Evolutionary conservation across 2,329 filamentous ascomycete genomes (phyloP).

Genomic region (Cercospora sp.): DNA sequence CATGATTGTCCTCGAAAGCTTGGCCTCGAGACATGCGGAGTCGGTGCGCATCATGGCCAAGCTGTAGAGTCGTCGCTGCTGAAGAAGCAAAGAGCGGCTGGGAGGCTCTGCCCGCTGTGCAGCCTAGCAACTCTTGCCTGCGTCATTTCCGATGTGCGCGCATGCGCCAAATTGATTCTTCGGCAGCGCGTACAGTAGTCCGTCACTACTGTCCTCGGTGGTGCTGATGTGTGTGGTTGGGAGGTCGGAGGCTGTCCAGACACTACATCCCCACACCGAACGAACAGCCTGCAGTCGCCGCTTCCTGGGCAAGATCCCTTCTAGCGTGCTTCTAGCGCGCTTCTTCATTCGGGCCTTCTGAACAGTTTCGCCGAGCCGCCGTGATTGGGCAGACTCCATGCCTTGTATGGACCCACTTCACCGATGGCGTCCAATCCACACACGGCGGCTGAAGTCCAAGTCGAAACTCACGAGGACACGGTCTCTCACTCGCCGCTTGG

Average conservation of each 20-base stretch:
- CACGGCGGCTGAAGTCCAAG: not conserved
- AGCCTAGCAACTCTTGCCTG: not conserved
- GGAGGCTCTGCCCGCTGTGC: not conserved
- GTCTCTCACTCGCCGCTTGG: not conserved
- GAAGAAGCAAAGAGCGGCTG: not conserved
- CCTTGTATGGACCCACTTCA: not conserved
- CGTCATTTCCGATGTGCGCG: not conserved
- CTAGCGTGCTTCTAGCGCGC: slow-evolving; percentile 13
- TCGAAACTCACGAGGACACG: not conserved
- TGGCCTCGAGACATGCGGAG: not conserved
- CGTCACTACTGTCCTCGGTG: not conserved
- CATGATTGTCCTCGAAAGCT: not conserved
- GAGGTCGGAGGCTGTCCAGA: slow-evolving; percentile 2
- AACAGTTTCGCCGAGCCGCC: slow-evolving; percentile 5
- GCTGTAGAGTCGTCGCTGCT: not conserved
- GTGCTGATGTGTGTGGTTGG: not conserved
- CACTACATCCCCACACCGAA: not conserved
- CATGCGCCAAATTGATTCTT: not conserved
- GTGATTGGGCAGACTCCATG: not conserved
- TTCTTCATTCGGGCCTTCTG: slow-evolving; percentile 13
- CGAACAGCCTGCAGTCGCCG: slow-evolving; percentile 9
- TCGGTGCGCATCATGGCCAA: not conserved
- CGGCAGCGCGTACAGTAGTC: not conserved
- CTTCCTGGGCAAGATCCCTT: not conserved
- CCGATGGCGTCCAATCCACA: not conserved